Percentiles rank a stretch among this genome's conserved stretches.
Evolutionary conservation across 805 yeast genomes (phyloP).

Genomic region (Pichia sporocuriosa): DNA sequence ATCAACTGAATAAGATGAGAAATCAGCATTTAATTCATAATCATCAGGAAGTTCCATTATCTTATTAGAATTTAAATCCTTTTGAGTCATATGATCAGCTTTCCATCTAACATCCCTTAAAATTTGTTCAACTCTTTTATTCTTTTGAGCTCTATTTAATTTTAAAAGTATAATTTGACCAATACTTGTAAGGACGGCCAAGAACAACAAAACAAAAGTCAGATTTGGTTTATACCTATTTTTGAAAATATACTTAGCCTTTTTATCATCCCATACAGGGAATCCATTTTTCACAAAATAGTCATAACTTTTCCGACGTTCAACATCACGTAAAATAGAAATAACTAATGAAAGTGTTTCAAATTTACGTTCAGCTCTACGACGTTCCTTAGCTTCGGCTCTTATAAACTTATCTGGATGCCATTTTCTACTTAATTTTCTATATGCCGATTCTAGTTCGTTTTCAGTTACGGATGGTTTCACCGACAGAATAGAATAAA

Average conservation of each 20-base stretch:
- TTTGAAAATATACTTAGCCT: slow-evolving; percentile 10
- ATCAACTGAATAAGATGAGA: slow-evolving; percentile 9
- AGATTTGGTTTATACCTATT: slow-evolving; percentile 14
- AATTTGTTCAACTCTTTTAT: slow-evolving; percentile 14
- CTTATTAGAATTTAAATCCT: slow-evolving; percentile 3
- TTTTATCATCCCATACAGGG: slow-evolving; percentile 55
- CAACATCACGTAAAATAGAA: slow-evolving; percentile 54
- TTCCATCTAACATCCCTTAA: slow-evolving; percentile 16
- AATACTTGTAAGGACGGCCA: slow-evolving; percentile 6
- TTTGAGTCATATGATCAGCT: slow-evolving; percentile 13
- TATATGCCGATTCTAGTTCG: slow-evolving; percentile 59
- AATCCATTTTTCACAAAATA: slow-evolving; percentile 78
- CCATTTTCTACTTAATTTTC: slow-evolving; percentile 58
- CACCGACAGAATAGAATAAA: slow-evolving; percentile 12
- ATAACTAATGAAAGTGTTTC: slow-evolving; percentile 74
- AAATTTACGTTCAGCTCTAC: slow-evolving; percentile 59
- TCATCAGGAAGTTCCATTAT: slow-evolving; percentile 14
- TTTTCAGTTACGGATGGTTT: slow-evolving; percentile 35
- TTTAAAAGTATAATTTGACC: slow-evolving; percentile 13
- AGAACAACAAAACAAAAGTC: slow-evolving; percentile 2
- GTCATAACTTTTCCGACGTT: slow-evolving; percentile 69
- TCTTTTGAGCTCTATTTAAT: slow-evolving; percentile 10
- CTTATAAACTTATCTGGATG: slow-evolving; percentile 80
- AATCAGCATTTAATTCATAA: not conserved
- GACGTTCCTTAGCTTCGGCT: slow-evolving; percentile 36